These are phyloP conservation scores for Echeveria elegans DNA, from an alignment of 164 flowering plant genomes.

Conservation along the genomic window DNA sequence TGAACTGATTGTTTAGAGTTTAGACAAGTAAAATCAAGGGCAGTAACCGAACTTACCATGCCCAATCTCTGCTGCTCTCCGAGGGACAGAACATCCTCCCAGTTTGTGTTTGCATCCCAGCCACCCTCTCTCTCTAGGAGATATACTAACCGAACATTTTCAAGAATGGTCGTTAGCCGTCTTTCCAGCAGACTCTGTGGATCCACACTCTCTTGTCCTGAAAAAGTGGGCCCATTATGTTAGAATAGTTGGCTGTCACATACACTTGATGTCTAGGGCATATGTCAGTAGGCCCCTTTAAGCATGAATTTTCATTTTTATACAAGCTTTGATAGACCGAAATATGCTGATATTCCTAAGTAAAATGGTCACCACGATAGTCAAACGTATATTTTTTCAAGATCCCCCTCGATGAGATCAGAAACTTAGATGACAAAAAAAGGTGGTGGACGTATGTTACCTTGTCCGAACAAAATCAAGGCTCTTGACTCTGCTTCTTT, in stretches of 20 bases:
- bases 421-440: not conserved
- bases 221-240: conserved; percentile 4
- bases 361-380: not conserved
- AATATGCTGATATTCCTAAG: not conserved
- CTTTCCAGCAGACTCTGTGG: conserved; percentile 32
- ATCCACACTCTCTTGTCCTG: conserved; percentile 32
- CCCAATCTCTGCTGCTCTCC: conserved; percentile 99
- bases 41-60: conserved; percentile 51
- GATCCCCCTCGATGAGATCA: not conserved
- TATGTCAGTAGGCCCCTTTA: too few relatives aligned
- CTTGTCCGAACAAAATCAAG: conserved; percentile 27
- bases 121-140: conserved; percentile 81
- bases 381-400: not conserved
- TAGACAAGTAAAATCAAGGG: not conserved
- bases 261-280: too few relatives aligned
- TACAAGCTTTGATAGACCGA: not conserved
- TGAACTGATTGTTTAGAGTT: not conserved
- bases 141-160: conserved; percentile 70
- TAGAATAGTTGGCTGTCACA: not conserved
- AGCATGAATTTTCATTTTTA: not conserved
- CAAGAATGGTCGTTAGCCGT: conserved; percentile 58
- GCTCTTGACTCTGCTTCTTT: conserved; percentile 64
- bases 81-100: conserved; percentile 94
- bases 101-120: conserved; percentile 72
- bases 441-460: conserved; percentile 22